Evolutionary conservation across 1,139 yeast genomes (phyloP).

Genomic region (Hyphopichia buzzinii): DNA sequence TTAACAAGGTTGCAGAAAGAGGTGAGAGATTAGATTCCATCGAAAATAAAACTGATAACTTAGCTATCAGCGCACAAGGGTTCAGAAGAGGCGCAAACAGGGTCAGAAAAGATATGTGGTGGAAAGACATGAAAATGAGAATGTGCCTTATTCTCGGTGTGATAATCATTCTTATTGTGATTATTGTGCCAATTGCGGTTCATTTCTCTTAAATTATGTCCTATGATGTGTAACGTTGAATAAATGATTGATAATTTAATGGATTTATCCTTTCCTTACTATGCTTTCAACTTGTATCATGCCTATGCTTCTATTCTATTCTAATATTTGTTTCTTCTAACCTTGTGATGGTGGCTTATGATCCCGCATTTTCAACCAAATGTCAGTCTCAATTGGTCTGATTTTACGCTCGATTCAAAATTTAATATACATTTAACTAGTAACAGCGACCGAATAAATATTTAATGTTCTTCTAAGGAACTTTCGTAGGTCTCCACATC

Average conservation of each 20-base stretch:
- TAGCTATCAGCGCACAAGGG: slow-evolving; percentile 92
- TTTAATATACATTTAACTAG: background rate
- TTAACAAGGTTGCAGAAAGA: slow-evolving; percentile 90
- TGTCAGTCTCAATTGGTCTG: too few relatives aligned
- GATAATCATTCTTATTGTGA: slow-evolving; percentile 78
- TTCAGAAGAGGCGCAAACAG: slow-evolving; percentile 97
- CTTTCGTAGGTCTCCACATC: slow-evolving; percentile 61
- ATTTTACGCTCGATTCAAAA: background rate
- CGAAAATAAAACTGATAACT: slow-evolving; percentile 91
- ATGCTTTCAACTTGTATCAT: too few relatives aligned
- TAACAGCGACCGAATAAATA: slow-evolving; percentile 1
- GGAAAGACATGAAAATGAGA: slow-evolving; percentile 97
- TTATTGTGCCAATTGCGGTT: slow-evolving; percentile 91
- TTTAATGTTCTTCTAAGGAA: slow-evolving; percentile 51
- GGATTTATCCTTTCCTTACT: background rate
- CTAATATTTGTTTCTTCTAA: too few relatives aligned
- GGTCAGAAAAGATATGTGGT: slow-evolving; percentile 99
- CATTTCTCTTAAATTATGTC: slow-evolving; percentile 47
- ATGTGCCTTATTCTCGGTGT: slow-evolving; percentile 82
- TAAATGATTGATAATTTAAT: background rate
- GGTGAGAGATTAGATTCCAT: slow-evolving; percentile 93
- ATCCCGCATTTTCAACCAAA: too few relatives aligned
- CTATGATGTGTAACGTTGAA: background rate
- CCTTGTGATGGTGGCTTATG: too few relatives aligned
- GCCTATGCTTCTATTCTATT: too few relatives aligned